Base-by-base conservation (phyloP, 352 stramenopile species). In the Pythium inflatum region DNA sequence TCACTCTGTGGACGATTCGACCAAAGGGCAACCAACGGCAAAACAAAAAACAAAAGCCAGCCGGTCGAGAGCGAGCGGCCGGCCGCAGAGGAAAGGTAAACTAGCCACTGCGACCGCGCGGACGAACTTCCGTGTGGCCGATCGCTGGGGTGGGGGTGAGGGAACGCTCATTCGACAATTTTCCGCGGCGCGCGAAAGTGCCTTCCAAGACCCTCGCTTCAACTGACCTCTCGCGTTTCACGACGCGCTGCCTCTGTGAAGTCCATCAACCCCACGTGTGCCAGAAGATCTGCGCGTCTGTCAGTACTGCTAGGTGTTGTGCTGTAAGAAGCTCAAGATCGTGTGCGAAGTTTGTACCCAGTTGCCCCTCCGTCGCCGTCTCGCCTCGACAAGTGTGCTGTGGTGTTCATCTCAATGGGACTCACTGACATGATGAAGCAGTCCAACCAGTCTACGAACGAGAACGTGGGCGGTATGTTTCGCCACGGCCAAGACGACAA, bases 381-480 rank as follows among this genome's bases (percentile, higher is more conserved):
- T 28, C 65, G 34, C 50, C 40, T 57, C 43, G 22, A 36, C 27
- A 41, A 36, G 8, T 54, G 20, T 48, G 55, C 51, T 62, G 30
- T 45, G 36, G 51, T 62, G 45, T 62, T 45, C 36, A 64, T 49
- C 60, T 70, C 68, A 9, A 74, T 74, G 68, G 68, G 68, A 27
- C 68, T 59, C 61, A 74, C 60, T 33, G 68, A 74, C 55, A 66
- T 66, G 68, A 66, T 66, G 68, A 74, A 74, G 46, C 68, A 61
- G 33, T 70, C 61, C 27, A 74, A 74, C 54, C 68, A 70, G 48
- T 62, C 61, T 9, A 70, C 60, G 33, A 70, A 74, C 31, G 68
- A 68, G 56, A 55, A 70, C 31, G 51, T 24, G 30, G 49, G 49
- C 46, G 51, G 24, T 24, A 25, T 48, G 33, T 46, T 61, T 9